Conservation (phyloP, 1,284 basidiomycete species). For the Irpex lacteus region DNA sequence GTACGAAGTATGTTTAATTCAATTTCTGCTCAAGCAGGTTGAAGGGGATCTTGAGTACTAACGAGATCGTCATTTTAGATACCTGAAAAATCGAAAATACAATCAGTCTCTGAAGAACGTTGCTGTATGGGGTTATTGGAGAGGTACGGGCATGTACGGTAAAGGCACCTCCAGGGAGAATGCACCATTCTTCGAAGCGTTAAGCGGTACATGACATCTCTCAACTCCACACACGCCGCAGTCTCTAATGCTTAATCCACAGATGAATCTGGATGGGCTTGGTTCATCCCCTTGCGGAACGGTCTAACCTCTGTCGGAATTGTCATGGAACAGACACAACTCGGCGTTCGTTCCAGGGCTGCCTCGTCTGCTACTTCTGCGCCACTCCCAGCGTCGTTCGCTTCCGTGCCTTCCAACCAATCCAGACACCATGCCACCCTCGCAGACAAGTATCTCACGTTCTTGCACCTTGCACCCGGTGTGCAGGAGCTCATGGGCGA, state of each 20-base stretch:
- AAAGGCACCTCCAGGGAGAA: slow-evolving; percentile 52
- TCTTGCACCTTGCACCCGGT: slow-evolving; percentile 45
- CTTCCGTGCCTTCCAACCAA: background rate
- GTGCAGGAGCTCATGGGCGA: slow-evolving; percentile 47
- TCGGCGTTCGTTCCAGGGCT: slow-evolving; percentile 29
- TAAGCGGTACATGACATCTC: slow-evolving; percentile 46
- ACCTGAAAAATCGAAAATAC: slow-evolving; percentile 66
- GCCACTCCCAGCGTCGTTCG: slow-evolving; percentile 10
- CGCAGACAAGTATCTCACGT: slow-evolving; percentile 39
- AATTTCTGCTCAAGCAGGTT: too few species aligned
- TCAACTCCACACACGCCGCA: background rate
- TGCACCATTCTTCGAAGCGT: slow-evolving; percentile 60
- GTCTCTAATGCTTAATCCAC: background rate
- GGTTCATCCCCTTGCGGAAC: slow-evolving; percentile 75
- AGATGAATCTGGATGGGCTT: slow-evolving; percentile 78
- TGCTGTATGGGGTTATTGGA: slow-evolving; percentile 79
- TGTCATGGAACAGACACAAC: slow-evolving; percentile 60
- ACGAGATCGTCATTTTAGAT: slow-evolving; percentile 29
- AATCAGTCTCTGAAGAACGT: slow-evolving; percentile 70
- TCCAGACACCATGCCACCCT: slow-evolving; percentile 15
- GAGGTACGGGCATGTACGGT: slow-evolving; percentile 51
- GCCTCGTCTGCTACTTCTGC: slow-evolving; percentile 23
- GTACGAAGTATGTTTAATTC: slow-evolving; percentile 33
- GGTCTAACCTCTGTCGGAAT: slow-evolving; percentile 69
- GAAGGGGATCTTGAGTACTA: background rate